Base-by-base conservation (phyloP, 306 rosid genomes). In the Lupinus albus region DNA sequence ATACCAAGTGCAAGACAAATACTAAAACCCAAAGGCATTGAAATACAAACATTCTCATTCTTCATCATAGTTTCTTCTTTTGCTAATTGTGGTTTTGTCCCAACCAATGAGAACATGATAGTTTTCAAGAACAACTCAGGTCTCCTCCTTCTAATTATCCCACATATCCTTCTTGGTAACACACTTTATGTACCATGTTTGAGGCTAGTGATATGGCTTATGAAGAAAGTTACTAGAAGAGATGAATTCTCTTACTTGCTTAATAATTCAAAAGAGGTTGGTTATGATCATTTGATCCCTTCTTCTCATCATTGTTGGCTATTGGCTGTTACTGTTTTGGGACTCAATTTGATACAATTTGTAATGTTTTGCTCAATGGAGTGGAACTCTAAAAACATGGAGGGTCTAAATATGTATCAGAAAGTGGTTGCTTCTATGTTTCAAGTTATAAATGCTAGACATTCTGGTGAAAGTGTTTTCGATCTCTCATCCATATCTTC, bases 81-180 rank as follows among this genome's bases (percentile, higher is more conserved):
- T 28, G 61, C 95, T 1, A 87, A 73, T 3, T 84, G 92, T 28
- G 98, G 96, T 4, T 92, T 75, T 61, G 9, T 89, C 14, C 96
- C 96, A 8, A 87, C 92, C 0, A 92, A 92, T n/a, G 95, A 92
- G 76, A 89, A 85, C 61, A 78, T 92, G 91, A 77, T 82, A 0
- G 72, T 84, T 17, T 92, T 92, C 85, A 92, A 83, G 64, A 65
- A 87, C n/a, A 82, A 85, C 15, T 85, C 95, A 3, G 91, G 98
- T 1, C 83, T 92, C 54, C 67, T 87, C 0, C 72, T 85, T 2
- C 56, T 89, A 12, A 47, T 92, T 0, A 13, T 84, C 0, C 80
- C 89, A 6, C 69, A 75, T 32, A 0, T 84, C 0, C 71, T 85
- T 11, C 41, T 85, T 1, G 98, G 96, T 3, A 89, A 89, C 68